phyloP scores from a whole-genome alignment of 257 asterid species.

The Nicotiana undulata region DNA sequence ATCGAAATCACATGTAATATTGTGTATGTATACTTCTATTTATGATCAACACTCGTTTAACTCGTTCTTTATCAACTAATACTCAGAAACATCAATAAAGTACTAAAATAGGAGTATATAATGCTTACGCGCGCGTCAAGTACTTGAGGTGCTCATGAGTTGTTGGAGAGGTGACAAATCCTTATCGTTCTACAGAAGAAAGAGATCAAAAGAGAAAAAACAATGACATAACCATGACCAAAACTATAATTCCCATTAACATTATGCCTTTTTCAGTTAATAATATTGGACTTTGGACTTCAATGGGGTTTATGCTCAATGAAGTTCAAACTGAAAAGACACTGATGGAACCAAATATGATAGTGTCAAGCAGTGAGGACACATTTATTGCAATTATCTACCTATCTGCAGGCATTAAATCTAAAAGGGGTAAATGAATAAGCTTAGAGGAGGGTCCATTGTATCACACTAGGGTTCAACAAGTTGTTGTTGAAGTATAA shows the following conservation, averaged over 20 bases:
- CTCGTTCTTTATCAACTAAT: no score
- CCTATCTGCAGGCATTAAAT: neutral
- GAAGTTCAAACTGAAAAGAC: neutral
- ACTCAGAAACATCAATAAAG: no score
- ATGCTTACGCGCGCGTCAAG: no score
- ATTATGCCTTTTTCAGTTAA: neutral
- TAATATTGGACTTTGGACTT: neutral
- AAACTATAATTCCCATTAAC: neutral
- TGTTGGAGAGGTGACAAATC: no score
- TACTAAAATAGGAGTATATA: no score
- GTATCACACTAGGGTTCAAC: neutral
- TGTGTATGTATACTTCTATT: no score
- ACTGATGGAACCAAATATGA: neutral
- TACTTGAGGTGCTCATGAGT: no score
- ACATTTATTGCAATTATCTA: neutral
- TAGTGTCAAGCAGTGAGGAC: neutral
- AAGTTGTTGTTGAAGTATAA: neutral
- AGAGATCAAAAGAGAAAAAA: neutral
- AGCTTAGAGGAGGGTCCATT: neutral
- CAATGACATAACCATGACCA: neutral
- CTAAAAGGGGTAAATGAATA: neutral
- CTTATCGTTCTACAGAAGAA: neutral
- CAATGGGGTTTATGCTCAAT: neutral
- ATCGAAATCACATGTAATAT: no score
- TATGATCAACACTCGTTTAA: no score